phyloP scores from a whole-genome alignment of 2,329 filamentous ascomycete genomes.

The Blastomyces silverae region DNA sequence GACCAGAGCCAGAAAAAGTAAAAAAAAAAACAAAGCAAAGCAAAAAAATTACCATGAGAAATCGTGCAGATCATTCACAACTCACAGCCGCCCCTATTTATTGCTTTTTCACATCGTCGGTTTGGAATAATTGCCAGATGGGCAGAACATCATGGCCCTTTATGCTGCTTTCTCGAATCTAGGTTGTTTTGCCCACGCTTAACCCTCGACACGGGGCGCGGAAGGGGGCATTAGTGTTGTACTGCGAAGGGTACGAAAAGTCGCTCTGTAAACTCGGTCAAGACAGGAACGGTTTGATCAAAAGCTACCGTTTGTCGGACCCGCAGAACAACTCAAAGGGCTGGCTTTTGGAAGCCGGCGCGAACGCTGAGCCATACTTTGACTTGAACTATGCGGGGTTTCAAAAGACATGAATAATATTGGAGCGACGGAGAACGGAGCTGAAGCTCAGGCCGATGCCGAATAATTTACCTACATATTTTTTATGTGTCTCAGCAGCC shows the following conservation, averaged over 20 bases:
- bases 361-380: background rate
- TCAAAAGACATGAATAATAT: background rate
- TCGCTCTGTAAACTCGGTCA: background rate
- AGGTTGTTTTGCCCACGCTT: background rate
- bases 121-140: background rate
- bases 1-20: background rate
- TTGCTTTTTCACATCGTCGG: background rate
- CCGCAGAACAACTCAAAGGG: background rate
- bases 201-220: too few relatives aligned
- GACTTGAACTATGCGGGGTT: constrained; percentile 9
- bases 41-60: too few relatives aligned
- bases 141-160: background rate
- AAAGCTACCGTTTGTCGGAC: background rate
- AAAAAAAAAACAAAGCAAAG: too few relatives aligned
- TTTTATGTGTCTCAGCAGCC: background rate
- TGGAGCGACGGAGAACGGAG: background rate
- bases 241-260: background rate
- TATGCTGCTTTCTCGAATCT: background rate
- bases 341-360: background rate
- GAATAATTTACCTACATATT: background rate
- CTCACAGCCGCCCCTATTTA: too few relatives aligned
- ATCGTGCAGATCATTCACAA: too few relatives aligned
- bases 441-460: background rate
- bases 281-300: background rate
- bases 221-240: constrained; percentile 1